phyloP scores from a whole-genome alignment of 495 filamentous ascomycete species.

The Podospora comata region DNA sequence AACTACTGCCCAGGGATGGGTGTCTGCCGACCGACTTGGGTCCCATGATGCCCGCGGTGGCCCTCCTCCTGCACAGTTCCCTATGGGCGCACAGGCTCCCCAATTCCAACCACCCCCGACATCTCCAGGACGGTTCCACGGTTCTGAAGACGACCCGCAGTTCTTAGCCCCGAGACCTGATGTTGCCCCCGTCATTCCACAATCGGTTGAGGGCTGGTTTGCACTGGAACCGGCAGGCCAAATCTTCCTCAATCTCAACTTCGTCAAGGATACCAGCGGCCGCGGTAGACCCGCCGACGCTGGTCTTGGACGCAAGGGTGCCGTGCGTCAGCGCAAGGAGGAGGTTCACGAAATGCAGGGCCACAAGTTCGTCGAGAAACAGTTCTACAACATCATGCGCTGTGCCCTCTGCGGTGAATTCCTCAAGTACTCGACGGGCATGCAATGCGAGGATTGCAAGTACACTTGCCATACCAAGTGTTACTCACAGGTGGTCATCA shows the following conservation, averaged over 20 bases:
- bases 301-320: conserved; percentile 90
- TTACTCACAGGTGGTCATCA: conserved; percentile 95
- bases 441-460: conserved; percentile 99
- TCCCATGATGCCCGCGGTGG: conserved; percentile 39
- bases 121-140: conserved; percentile 28
- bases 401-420: conserved; percentile 98
- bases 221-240: conserved; percentile 90
- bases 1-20: conserved; percentile 87
- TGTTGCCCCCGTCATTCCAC: conserved; percentile 44
- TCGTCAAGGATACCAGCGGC: conserved; percentile 63
- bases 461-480: conserved; percentile 98
- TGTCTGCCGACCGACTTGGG: conserved; percentile 90
- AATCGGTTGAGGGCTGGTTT: conserved; percentile 92
- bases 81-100: conserved; percentile 47
- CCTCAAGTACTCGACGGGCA: conserved; percentile 95
- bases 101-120: conserved; percentile 43
- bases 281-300: conserved; percentile 61
- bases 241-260: conserved; percentile 78
- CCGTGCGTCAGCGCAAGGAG: conserved; percentile 94
- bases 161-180: conserved; percentile 25
- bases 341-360: conserved; percentile 97
- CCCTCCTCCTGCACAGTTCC: conserved; percentile 48
- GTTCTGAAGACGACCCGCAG: neutral
- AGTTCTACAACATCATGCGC: conserved; percentile 99
- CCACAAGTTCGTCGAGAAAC: conserved; percentile 95